Base-by-base conservation (phyloP, 257 asterid species). In the Rehmannia glutinosa region DNA sequence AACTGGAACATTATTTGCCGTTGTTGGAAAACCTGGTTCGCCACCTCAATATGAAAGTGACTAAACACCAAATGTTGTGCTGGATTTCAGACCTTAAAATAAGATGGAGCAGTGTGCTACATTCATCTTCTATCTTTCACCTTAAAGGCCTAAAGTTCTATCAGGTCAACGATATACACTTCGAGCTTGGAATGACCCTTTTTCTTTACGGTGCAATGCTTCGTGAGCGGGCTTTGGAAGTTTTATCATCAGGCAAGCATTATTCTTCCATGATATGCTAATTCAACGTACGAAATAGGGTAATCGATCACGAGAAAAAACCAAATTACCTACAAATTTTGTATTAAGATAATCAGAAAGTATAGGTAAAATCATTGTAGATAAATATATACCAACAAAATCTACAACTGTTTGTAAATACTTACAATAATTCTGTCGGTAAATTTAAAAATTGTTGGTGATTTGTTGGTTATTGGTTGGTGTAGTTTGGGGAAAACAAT, bases 1-100 rank as follows among this genome's bases (percentile, higher is more conserved):
- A 80, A 74, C 46, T 89, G 84, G 96, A 86, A 69, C 58, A 23
- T 2, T 89, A 86, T 72, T 65, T 89, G 68, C 86, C 95, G 32
- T 32, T 82, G 41, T 60, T 86, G 66, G 92, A 82, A 59, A 82
- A 80, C 81, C 72, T 88, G 8, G 60, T 77, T 23, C 35, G 19
- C 57, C 76, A 78, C 65, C 41, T 75, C 16, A 17, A 63, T 47
- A 2, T 9, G 12, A 63, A 66, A 20, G 32, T 36, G 63, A 16
- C 59, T 21, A 66, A 71, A 49, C 64, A 42, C 1, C 65, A 7
- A 21, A 52, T 66, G 13, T 4, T 2, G 55, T 3, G 28, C 45
- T 66, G 82, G 83, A 76, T 69, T 66, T 57, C 82, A 30, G 75
- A 67, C 65, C 85, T 82, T 30, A 77, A 78, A 72, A 68, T 89